Conservation (phyloP, 2,329 filamentous ascomycete genomes). For the Alternaria tenuissima region DNA sequence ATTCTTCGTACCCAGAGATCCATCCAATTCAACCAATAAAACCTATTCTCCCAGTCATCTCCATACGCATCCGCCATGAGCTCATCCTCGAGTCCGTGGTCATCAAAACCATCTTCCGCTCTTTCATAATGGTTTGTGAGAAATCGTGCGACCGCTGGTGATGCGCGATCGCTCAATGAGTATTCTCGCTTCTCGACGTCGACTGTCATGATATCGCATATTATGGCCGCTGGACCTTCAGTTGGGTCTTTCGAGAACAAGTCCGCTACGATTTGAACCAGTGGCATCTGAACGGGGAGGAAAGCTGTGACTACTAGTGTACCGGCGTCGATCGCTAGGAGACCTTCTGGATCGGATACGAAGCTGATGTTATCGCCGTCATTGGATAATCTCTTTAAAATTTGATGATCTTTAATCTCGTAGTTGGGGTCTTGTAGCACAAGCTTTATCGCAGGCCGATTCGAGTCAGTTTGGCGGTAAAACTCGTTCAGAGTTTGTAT, state of each 20-base stretch:
- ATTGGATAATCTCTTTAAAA: conserved; percentile 1
- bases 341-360: conserved; percentile 24
- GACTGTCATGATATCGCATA: conserved; percentile 7
- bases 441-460: conserved; percentile 8
- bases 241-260: not conserved
- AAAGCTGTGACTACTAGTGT: conserved; percentile 24
- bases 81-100: not conserved
- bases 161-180: conserved; percentile 3
- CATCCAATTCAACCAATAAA: conserved; percentile 1
- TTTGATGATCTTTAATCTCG: conserved; percentile 6
- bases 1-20: not conserved
- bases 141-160: not conserved
- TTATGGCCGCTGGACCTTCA: conserved; percentile 9
- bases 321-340: conserved; percentile 25
- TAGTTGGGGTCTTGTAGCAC: conserved; percentile 31
- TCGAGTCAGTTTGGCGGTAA: not conserved
- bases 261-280: conserved; percentile 31
- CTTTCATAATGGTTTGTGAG: not conserved
- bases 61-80: conserved; percentile 1
- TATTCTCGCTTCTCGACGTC: not conserved
- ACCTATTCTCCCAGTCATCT: not conserved
- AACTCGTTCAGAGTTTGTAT: conserved; percentile 7
- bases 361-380: conserved; percentile 3
- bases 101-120: not conserved
- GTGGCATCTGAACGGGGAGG: conserved; percentile 20